Evolutionary conservation across 1,284 basidiomycete genomes (phyloP).

Genomic region (Tilletia caries): DNA sequence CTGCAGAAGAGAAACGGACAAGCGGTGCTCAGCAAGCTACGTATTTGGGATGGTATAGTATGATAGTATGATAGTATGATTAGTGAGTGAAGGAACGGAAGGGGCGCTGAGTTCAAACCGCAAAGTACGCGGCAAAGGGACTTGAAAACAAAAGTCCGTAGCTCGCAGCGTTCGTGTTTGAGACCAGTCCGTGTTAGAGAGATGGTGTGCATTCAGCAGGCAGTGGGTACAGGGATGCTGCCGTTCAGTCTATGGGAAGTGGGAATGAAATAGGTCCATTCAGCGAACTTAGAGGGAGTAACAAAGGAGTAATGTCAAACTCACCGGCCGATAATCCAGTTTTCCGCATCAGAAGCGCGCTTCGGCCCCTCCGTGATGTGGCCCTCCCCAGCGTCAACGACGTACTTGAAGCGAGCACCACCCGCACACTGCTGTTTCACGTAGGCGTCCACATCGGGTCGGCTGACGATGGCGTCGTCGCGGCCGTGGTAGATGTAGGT

Average conservation of each 20-base stretch:
- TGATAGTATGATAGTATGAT: too few relatives aligned
- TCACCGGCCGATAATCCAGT: background rate
- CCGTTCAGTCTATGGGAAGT: background rate
- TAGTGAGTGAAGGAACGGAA: too few relatives aligned
- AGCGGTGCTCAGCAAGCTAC: too few relatives aligned
- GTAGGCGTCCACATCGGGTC: conserved; percentile 5
- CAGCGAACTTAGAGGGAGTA: background rate
- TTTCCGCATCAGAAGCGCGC: background rate
- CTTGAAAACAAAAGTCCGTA: too few relatives aligned
- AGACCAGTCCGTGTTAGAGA: too few relatives aligned
- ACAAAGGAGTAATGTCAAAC: background rate
- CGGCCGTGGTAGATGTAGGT: conserved; percentile 12
- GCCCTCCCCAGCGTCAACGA: background rate
- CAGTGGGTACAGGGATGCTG: background rate
- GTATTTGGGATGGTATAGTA: too few relatives aligned
- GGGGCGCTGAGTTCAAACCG: too few relatives aligned
- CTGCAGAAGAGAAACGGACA: too few relatives aligned
- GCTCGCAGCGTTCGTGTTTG: too few relatives aligned
- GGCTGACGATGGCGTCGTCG: background rate
- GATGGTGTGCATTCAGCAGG: background rate
- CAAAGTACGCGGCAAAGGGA: too few relatives aligned
- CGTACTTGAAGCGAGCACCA: background rate
- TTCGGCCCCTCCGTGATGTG: background rate
- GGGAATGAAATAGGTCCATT: background rate
- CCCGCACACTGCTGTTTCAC: conserved; percentile 9